Evolutionary conservation across 2,329 filamentous ascomycete species (phyloP).

Genomic region (Colletotrichum somersetense): DNA sequence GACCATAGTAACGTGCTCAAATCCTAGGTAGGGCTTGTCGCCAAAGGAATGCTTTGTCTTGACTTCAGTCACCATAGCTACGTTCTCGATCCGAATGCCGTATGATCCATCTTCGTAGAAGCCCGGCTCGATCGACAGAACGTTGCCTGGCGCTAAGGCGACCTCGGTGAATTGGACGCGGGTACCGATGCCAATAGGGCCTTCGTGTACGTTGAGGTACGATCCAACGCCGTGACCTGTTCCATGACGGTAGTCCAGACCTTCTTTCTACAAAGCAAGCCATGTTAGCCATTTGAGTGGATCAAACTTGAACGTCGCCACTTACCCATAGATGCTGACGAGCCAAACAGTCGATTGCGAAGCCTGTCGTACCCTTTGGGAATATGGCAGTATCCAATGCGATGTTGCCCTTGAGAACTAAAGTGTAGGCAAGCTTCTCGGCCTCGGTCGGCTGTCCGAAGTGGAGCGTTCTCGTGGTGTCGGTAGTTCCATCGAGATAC

Average conservation of each 20-base stretch:
- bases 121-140: constrained; percentile 95
- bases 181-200: constrained; percentile 95
- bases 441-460: constrained; percentile 87
- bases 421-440: constrained; percentile 90
- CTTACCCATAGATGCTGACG: constrained; percentile 91
- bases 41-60: constrained; percentile 89
- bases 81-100: constrained; percentile 96
- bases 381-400: constrained; percentile 88
- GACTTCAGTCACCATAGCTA: constrained; percentile 91
- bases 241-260: constrained; percentile 94
- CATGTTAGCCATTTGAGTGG: constrained; percentile 42
- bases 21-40: constrained; percentile 93
- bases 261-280: constrained; percentile 66
- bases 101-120: constrained; percentile 97
- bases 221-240: constrained; percentile 97
- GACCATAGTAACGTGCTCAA: constrained; percentile 97
- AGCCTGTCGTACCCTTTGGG: constrained; percentile 94
- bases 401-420: constrained; percentile 95
- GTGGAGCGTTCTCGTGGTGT: constrained; percentile 93
- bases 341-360: constrained; percentile 88
- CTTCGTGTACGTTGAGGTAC: constrained; percentile 96
- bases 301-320: constrained; percentile 26
- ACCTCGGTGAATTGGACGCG: constrained; percentile 93
- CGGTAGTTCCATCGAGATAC: constrained; percentile 94
- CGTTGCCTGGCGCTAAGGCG: constrained; percentile 88